Conservation (phyloP, 176 grass and related monocot genomes). For the Rhynchospora pubera region DNA sequence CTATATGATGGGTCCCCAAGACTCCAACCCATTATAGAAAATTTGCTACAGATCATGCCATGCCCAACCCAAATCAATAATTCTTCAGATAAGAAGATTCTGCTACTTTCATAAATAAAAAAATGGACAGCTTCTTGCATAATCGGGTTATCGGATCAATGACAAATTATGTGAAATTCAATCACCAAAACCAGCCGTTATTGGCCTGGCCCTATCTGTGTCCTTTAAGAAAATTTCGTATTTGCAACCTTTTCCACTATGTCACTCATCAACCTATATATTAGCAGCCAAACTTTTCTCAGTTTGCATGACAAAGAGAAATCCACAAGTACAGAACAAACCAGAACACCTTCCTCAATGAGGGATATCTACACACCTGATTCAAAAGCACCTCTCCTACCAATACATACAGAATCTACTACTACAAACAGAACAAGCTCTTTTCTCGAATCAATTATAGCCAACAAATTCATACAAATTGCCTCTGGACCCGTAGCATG, state of each 20-base stretch:
- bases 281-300: background rate
- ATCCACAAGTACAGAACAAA: background rate
- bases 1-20: background rate
- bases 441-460: slow-evolving; percentile 24
- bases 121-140: background rate
- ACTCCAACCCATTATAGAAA: no score
- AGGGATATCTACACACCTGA: slow-evolving; percentile 6
- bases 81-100: background rate
- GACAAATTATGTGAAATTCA: background rate
- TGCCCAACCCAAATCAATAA: background rate
- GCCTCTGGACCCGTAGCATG: slow-evolving; percentile 47
- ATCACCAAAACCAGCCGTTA: background rate
- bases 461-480: slow-evolving; percentile 35
- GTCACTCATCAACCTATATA: background rate
- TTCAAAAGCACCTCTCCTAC: slow-evolving; percentile 32
- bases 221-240: slow-evolving; percentile 3
- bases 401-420: background rate
- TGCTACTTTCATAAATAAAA: background rate
- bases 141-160: background rate
- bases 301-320: background rate
- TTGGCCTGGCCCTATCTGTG: background rate
- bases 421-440: background rate
- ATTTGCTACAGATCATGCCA: background rate
- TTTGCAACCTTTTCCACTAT: background rate
- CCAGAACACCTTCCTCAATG: slow-evolving; percentile 16